These are phyloP conservation scores for Paracoccidioides brasiliensis DNA, from an alignment of 2,329 filamentous ascomycete species.

Conservation along the genomic window DNA sequence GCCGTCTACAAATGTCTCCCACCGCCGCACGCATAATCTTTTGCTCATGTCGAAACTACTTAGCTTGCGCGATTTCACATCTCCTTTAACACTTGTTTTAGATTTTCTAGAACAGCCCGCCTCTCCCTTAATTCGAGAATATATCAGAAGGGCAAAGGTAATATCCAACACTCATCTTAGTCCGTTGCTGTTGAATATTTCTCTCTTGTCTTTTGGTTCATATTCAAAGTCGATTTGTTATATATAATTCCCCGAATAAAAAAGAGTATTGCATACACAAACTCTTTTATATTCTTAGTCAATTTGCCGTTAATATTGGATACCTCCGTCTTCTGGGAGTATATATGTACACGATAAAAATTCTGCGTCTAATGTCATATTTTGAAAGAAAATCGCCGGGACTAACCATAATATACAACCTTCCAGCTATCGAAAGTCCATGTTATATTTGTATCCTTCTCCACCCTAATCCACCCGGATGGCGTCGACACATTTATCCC, in stretches of 20 bases:
- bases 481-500: slow-evolving; percentile 56
- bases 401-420: not conserved
- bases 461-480: slow-evolving; percentile 52
- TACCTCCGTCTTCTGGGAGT: not conserved
- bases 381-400: not conserved
- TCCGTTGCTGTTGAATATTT: not conserved
- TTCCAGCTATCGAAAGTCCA: slow-evolving; percentile 45
- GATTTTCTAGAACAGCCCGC: slow-evolving; percentile 77
- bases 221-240: not conserved
- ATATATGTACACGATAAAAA: not conserved
- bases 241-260: not conserved
- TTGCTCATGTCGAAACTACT: slow-evolving; percentile 73
- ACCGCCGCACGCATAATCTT: slow-evolving; percentile 71
- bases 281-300: not conserved
- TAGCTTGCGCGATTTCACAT: slow-evolving; percentile 63
- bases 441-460: slow-evolving; percentile 65
- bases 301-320: not conserved
- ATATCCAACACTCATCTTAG: not conserved
- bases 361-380: not conserved
- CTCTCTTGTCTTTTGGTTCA: not conserved
- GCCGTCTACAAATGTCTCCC: slow-evolving; percentile 32
- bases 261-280: not conserved
- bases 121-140: slow-evolving; percentile 56
- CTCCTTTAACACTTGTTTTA: slow-evolving; percentile 73
- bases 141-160: slow-evolving; percentile 62